Evolutionary conservation across 1,139 yeast species (phyloP), one percentile per base, ranked within the genome.

Genomic region (Blastobotrys ciferrii): DNA sequence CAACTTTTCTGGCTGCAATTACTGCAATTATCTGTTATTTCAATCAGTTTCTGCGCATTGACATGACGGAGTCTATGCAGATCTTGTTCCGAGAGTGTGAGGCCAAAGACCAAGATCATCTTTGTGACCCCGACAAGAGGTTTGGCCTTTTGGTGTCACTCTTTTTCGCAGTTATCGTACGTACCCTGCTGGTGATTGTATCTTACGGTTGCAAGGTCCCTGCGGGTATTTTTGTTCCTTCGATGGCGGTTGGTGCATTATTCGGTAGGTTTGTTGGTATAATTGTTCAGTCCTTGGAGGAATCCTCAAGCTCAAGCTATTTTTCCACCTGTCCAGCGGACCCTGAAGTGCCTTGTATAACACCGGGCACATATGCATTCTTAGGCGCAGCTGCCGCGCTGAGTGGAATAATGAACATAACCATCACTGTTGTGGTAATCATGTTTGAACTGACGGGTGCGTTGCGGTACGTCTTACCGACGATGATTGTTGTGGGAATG

Each of bases 391-490:
- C 95, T 0, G 96, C 98, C 2, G 88, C 96, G 0, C 74, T 94
- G 43, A 83, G 95, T 66, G 99, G 98, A 2, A 92, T 94, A 30
- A 91, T 97, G 40, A 92, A 91, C 62, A 72, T 94, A 55, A 88
- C 97, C 0, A 85, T 92, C 5, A 84, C 98, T 0, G 98, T 92
- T n/a, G 98, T 89, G 1, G 87, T 94, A 7, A 86, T 94, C 43
- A 89, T 94, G 96, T 88, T 92, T 69, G 99, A 94, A 64, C 95
- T 28, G 78, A 94, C 98, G 0, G 99, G 98, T 23, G 98, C 98
- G 1, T 71, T 92, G 47, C 78, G 87, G 45, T 92, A 87, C 63
- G 87, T 94, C 50, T 77, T 94, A 12, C 99, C 98, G 0, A 87
- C 96, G 0, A 92, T 94, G 98, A 85, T 94, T 46, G 95, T 88